Evolutionary conservation across 2,329 filamentous ascomycete genomes (phyloP).

Genomic region (Alternaria dauci): DNA sequence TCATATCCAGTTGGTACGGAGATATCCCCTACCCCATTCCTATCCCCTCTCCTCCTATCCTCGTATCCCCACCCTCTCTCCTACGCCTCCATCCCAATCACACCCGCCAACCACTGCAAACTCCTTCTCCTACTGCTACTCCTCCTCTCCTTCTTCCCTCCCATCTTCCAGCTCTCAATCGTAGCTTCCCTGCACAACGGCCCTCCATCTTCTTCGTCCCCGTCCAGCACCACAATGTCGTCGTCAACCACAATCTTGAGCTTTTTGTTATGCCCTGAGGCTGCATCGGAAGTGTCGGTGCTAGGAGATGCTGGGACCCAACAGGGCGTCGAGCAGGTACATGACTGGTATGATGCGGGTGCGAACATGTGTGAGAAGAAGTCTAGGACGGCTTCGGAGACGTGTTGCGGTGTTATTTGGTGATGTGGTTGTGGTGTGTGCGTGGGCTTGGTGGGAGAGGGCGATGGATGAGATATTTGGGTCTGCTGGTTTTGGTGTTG

Average conservation of each 20-base stretch:
- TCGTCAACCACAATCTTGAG: constrained; percentile 21
- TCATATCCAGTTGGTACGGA: no score
- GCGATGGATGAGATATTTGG: not conserved
- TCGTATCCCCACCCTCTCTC: no score
- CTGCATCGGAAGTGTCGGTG: not conserved
- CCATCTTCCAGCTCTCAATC: constrained; percentile 31
- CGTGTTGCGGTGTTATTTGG: constrained; percentile 17
- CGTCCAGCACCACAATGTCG: constrained; percentile 20
- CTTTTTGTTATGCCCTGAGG: not conserved
- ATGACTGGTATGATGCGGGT: constrained; percentile 21
- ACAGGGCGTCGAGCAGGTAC: constrained; percentile 18
- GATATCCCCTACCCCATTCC: no score
- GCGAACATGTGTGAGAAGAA: constrained; percentile 28
- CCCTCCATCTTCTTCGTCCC: constrained; percentile 25
- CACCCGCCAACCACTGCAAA: constrained; percentile 17
- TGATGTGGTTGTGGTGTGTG: not conserved
- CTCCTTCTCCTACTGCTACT: constrained; percentile 17
- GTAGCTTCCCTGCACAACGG: constrained; percentile 34
- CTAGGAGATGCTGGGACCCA: not conserved
- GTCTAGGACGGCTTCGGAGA: constrained; percentile 21
- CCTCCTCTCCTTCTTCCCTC: constrained; percentile 10
- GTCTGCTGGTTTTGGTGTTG: not conserved
- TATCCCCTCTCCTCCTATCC: no score
- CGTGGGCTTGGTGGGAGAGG: not conserved
- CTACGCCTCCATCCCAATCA: constrained; percentile 3